Base-by-base conservation (phyloP, 2,329 filamentous ascomycete genomes). In the Davidsoniella eucalypti region DNA sequence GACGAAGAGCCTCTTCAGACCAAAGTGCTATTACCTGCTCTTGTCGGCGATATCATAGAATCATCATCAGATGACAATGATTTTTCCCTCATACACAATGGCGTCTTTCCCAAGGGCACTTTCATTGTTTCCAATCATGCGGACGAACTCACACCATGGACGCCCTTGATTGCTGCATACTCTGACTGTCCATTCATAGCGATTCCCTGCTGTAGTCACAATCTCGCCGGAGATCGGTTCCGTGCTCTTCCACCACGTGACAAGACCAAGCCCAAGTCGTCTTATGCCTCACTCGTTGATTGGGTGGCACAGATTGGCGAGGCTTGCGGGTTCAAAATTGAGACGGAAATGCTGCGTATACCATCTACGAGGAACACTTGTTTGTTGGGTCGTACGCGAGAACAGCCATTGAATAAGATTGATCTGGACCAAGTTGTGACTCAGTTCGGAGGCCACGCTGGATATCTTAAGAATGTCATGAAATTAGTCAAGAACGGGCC, bases 91-190 rank as follows among this genome's bases (percentile, higher is more conserved):
- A n/a, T 53, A 4, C 71, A 78, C 58, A 63, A 70, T 54, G 92
- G 90, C 36, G 59, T 70, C 8, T 94, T 96, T 59, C 71, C 77
- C 0, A 61, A 64, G 14, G 78, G 78, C 25, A 93, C 87, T 0
- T 98, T 98, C 64, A 87, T 98, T 58, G 83, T 98, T 55, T 94
- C 87, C 45, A 98, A 98, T 61, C 92, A 98, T 63, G 90, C 90
- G 9, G 92, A 98, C 61, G 88, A 98, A 65, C 73, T 98, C 12
- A 98, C 92, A 0, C 78, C 86, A 0, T 98, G 92, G 92, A 96
- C 92, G 0, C 92, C 92, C 0, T 73, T 96, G 16, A 75, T 98
- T 39, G 88, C 86, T 1, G 76, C 78, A 5, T 67, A 87, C 1
- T 87, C 82, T 0, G 67, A 75, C 2, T 83, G 82, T 9, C 83